Evolutionary conservation across 129 eudicot species (phyloP), one percentile per base, ranked within the genome.

Genomic region (Centaurea solstitialis): DNA sequence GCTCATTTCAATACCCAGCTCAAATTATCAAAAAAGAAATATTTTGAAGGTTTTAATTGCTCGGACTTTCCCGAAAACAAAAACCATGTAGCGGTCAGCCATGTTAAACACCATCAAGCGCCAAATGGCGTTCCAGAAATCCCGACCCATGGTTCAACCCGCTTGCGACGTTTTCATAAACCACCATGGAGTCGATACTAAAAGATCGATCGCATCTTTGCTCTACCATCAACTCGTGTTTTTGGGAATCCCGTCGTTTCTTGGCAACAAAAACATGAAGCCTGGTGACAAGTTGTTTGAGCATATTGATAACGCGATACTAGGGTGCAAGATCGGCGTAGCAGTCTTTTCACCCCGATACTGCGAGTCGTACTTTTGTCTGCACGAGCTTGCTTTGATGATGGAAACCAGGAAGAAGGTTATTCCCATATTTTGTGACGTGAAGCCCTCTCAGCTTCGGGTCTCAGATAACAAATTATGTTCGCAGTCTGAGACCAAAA

Each of bases 231-330:
- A 93, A 41, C 88, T 93, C 2, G 10, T 57, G 17, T 66, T 90
- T 68, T 86, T 87, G 4, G 81, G 89, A 69, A 59, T 90, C 39
- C 81, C 83, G 3, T 81, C 95, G 1, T 93, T 93, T 80, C 85
- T 93, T 82, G 97, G 90, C 89, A 90, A 87, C 90, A 93, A 93
- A 84, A 88, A 77, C 75, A 90, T 93, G 97, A 88, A 88, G 45
- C 97, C 97, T 0, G 97, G 97, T 0, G 98, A 93, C 75, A 89
- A 89, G 80, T 83, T 93, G 74, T 93, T 89, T 76, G 94, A 85
- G 6, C 80, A 91, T 43, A 93, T 93, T 18, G 91, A 89, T 67
- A 65, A 35, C 11, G 97, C 91, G 1, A 83, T 93, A 21, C 35
- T 72, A 47, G 89, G 89, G 21, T 86, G 90, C 85, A 88, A 86